Evolutionary conservation across 2,329 filamentous ascomycete species (phyloP), one percentile per base, ranked within the genome.

Genomic region (Fusarium beomiforme): DNA sequence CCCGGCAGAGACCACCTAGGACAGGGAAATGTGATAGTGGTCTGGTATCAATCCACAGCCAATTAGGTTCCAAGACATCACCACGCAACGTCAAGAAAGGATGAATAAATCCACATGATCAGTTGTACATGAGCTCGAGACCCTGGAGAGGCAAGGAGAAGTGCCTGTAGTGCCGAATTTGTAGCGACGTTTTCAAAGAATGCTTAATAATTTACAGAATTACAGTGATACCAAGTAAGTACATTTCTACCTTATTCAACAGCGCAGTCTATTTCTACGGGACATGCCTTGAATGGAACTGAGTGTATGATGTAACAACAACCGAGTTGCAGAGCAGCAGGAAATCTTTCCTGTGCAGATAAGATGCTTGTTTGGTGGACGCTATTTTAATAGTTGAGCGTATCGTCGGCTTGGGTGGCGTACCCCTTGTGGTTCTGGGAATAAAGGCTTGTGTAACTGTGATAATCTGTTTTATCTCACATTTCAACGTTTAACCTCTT

Each of bases 31-130:
- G 21, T 31, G 42, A 16, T 36, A 23, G 16, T 31, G n/a, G 24
- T 39, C 21, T 46, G 36, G 10, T 16, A 19, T 53, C 36, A 13
- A 26, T 37, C 24, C 29, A 24, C 19, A 63, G 34, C 64, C 64
- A 67, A 47, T 68, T 43, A 54, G 26, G 16, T 42, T 44, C 24
- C 16, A 29, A 50, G 7, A 44, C 50, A 34, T 24, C 64, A 44
- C 36, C 64, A 67, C 56, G 64, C 44, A 56, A 43, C 21, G 17
- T 17, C 53, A 42, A 43, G 16, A 37, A 43, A 49, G 34, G 21
- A 24, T 24, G 23, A 29, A n/a, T 36, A 31, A 42, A 31, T 50
- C 34, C 64, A 67, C 64, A 68, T 63, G 57, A 68, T 63, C 39
- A 43, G 29, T 10, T 8, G 29, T 29, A 29, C 29, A 29, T 10